Percentiles rank a stretch among this genome's conserved stretches.
Conservation (phyloP, 2,329 filamentous ascomycete species). For the Clarireedia homoeocarpa region DNA sequence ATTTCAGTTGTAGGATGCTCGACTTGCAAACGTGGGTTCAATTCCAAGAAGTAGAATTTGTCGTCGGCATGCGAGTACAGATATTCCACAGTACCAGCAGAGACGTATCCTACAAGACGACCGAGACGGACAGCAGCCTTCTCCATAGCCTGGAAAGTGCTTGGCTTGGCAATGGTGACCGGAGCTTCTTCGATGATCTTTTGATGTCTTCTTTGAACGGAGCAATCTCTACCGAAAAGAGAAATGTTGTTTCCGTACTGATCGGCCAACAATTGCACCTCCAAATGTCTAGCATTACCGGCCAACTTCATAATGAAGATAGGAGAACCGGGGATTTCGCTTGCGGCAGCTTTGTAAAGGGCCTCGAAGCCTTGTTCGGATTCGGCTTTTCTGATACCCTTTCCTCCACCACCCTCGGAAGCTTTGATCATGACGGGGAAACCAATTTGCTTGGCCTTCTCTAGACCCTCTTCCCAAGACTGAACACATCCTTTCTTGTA, state of each 20-base stretch:
- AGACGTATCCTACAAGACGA: constrained; percentile 93
- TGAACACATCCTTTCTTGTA: constrained; percentile 89
- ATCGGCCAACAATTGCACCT: constrained; percentile 94
- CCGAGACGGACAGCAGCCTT: constrained; percentile 90
- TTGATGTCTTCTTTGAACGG: constrained; percentile 94
- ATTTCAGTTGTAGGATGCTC: constrained; percentile 99
- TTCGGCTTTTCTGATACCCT: constrained; percentile 95
- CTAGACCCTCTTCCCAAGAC: constrained; percentile 82
- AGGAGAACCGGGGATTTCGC: constrained; percentile 94
- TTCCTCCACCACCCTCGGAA: constrained; percentile 98
- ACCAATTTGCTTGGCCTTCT: constrained; percentile 81
- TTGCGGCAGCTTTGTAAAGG: constrained; percentile 92
- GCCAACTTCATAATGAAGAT: constrained; percentile 99
- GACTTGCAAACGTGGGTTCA: constrained; percentile 98
- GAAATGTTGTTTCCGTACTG: constrained; percentile 99
- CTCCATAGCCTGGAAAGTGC: constrained; percentile 94
- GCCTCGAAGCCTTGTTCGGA: constrained; percentile 75
- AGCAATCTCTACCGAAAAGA: constrained; percentile 96
- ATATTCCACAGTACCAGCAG: constrained; percentile 97
- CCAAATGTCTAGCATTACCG: constrained; percentile 90
- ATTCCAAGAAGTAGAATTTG: constrained; percentile 98
- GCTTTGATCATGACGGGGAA: constrained; percentile 99
- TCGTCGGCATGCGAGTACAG: constrained; percentile 96
- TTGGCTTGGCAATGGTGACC: constrained; percentile 85
- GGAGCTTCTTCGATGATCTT: constrained; percentile 99